Conservation (phyloP, 331 rosid genomes). For the Pyrus hybrid region DNA sequence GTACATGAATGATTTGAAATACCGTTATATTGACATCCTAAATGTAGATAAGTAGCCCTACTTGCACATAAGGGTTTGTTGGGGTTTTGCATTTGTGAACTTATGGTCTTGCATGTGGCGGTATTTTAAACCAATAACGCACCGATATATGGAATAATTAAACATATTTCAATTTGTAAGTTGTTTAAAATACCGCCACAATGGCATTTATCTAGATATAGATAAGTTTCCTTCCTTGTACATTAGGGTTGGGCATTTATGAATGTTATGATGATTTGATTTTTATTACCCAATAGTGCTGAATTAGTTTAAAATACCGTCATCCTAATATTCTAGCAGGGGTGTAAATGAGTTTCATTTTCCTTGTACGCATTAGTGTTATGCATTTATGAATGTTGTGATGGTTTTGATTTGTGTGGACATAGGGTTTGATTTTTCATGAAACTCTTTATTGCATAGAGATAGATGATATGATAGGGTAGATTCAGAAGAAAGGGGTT, state of each 20-base stretch:
- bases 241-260: neutral
- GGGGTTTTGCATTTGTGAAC: neutral
- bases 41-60: neutral
- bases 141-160: too few species aligned
- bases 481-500: constrained; percentile 6
- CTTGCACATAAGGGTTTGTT: constrained; percentile 6
- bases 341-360: neutral
- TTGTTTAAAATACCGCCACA: neutral
- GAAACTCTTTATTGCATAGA: constrained; percentile 24
- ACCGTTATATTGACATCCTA: neutral
- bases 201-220: neutral
- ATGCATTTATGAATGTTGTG: constrained; percentile 30
- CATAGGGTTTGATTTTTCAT: constrained; percentile 26
- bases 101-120: neutral
- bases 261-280: neutral
- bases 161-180: too few species aligned
- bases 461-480: neutral
- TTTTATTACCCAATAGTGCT: too few species aligned
- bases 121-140: too few species aligned
- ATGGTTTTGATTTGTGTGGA: constrained; percentile 11
- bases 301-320: too few species aligned
- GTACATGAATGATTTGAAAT: too few species aligned
- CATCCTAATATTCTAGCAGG: too few species aligned
- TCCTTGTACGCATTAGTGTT: neutral
- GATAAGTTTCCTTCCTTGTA: neutral